phyloP scores from a whole-genome alignment of 176 grass and related monocot genomes.

The Areca catechu region DNA sequence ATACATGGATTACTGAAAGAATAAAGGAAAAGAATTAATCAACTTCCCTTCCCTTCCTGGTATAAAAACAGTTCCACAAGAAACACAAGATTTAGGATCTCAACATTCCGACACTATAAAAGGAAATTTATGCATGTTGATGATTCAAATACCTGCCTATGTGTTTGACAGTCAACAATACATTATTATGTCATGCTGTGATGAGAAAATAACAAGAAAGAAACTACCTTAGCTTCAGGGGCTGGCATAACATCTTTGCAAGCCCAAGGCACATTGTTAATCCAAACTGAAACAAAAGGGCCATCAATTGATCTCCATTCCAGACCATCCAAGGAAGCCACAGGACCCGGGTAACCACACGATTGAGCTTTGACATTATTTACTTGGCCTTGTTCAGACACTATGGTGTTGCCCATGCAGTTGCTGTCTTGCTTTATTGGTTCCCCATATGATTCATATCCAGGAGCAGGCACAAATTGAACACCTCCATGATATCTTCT shows the following conservation, averaged over 20 bases:
- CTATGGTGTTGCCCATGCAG: slow-evolving; percentile 7
- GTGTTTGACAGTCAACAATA: too few relatives aligned
- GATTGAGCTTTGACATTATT: slow-evolving; percentile 20
- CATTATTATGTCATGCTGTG: too few relatives aligned
- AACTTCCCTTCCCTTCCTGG: too few relatives aligned
- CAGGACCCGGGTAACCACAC: slow-evolving; percentile 41
- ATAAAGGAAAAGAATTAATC: too few relatives aligned
- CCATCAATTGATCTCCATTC: slow-evolving; percentile 81
- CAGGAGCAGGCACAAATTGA: slow-evolving; percentile 66
- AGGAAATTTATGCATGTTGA: too few relatives aligned
- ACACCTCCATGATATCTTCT: slow-evolving; percentile 56
- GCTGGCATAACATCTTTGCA: slow-evolving; percentile 65
- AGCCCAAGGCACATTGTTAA: slow-evolving; percentile 75
- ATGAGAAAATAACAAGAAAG: too few relatives aligned
- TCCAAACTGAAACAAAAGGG: slow-evolving; percentile 74
- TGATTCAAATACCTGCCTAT: too few relatives aligned
- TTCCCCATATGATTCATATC: slow-evolving; percentile 66
- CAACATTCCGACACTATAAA: too few relatives aligned
- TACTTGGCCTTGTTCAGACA: slow-evolving; percentile 14
- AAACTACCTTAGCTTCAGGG: slow-evolving; percentile 67
- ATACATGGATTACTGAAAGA: too few relatives aligned
- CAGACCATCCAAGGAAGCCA: slow-evolving; percentile 23
- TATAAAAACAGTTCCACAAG: too few relatives aligned
- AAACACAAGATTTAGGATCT: too few relatives aligned
- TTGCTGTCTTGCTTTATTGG: slow-evolving; percentile 30